Evolutionary conservation across 495 filamentous ascomycete genomes (phyloP).

Genomic region (Neurospora sublineolata): DNA sequence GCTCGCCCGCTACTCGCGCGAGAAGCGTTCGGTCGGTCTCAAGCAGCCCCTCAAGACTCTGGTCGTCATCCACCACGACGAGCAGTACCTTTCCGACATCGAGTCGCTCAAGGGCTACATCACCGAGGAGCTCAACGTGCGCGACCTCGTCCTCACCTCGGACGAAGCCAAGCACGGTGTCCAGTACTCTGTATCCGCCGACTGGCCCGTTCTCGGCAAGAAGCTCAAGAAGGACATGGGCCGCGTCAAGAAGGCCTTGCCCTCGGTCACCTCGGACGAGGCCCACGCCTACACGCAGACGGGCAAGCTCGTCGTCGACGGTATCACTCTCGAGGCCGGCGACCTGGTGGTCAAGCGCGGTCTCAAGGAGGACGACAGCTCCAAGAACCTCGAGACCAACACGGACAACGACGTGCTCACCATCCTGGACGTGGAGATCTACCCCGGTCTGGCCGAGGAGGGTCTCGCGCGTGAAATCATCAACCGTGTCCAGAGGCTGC

Average conservation of each 20-base stretch:
- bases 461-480: constrained; percentile 35
- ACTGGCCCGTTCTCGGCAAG: constrained; percentile 91
- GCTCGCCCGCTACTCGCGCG: constrained; percentile 70
- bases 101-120: constrained; percentile 76
- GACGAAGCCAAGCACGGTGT: constrained; percentile 88
- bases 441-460: constrained; percentile 32
- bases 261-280: constrained; percentile 63
- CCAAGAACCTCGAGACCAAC: constrained; percentile 68
- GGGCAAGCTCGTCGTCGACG: constrained; percentile 67
- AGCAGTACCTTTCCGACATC: constrained; percentile 79
- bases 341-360: constrained; percentile 79
- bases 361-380: constrained; percentile 54
- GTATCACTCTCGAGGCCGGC: constrained; percentile 66
- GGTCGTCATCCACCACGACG: constrained; percentile 76
- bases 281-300: constrained; percentile 61
- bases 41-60: constrained; percentile 87
- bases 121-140: constrained; percentile 80
- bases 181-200: constrained; percentile 75
- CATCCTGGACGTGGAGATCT: constrained; percentile 30
- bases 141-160: constrained; percentile 68
- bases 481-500: constrained; percentile 35
- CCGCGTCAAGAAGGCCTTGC: constrained; percentile 83
- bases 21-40: constrained; percentile 71
- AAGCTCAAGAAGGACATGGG: constrained; percentile 89
- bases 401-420: constrained; percentile 50